phyloP scores from a whole-genome alignment of 805 yeast genomes.

The Kuraishia hungarica region DNA sequence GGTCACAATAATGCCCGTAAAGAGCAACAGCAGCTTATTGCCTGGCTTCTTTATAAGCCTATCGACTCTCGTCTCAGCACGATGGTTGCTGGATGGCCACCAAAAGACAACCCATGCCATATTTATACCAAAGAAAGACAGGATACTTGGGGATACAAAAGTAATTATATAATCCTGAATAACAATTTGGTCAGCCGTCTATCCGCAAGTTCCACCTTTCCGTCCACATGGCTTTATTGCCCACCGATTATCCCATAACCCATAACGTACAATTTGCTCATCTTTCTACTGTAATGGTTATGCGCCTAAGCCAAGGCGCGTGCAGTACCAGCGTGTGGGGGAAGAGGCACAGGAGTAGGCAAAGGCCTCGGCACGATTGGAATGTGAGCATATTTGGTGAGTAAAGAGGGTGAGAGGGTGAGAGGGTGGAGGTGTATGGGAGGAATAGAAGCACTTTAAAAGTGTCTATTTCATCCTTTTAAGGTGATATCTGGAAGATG shows the following conservation, averaged over 20 bases:
- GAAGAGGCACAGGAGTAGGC: too few species aligned
- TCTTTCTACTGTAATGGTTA: not conserved
- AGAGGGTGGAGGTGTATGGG: too few species aligned
- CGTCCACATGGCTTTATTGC: not conserved
- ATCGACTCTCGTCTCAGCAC: not conserved
- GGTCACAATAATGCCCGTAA: conserved; percentile 6
- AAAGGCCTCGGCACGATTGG: not conserved
- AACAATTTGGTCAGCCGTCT: not conserved
- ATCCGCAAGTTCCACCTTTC: not conserved
- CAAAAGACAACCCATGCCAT: not conserved
- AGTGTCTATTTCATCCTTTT: too few species aligned
- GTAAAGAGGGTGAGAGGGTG: not conserved
- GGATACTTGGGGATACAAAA: too few species aligned
- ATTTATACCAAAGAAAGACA: not conserved
- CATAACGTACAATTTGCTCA: not conserved
- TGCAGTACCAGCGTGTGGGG: not conserved
- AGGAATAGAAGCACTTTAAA: too few species aligned
- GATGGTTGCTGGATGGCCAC: not conserved
- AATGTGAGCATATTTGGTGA: not conserved
- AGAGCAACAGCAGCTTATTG: conserved; percentile 4
- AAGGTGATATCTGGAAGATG: too few species aligned
- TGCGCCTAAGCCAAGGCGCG: not conserved
- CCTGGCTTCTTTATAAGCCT: not conserved
- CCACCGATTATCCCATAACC: not conserved
- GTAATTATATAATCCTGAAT: not conserved